Base-by-base conservation (phyloP, 2,329 filamentous ascomycete genomes). In the Sphaerulina musiva region DNA sequence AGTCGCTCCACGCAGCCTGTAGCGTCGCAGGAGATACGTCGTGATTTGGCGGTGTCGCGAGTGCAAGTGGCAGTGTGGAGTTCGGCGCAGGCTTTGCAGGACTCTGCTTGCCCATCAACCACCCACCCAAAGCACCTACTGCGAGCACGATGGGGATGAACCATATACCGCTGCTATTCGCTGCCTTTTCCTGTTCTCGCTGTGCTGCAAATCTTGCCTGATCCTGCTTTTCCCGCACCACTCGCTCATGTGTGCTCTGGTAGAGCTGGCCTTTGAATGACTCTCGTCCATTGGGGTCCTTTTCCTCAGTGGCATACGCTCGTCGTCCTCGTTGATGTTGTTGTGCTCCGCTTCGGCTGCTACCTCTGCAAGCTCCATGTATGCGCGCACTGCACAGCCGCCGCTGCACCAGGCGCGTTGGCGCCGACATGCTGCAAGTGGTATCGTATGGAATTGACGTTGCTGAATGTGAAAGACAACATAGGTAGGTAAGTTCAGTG, bases 1-100 rank as follows among this genome's bases (percentile, higher is more conserved):
- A 80, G 60, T 85, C 82, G 2, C 76, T 72, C 82, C 82, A 85
- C 26, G 82, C 82, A 8, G 82, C 81, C 66, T 85, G 80, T 53
- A 85, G 72, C 53, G 79, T 84, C 14, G 77, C 74, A 14, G 73
- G 72, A 9, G 79, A 76, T 38, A 77, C 75, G 62, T 85, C 77
- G 62, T 83, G 81, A 58, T 76, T 68, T 6, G 78, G 78, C 9
- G 75, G 68, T 9, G 70, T 69, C 46, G 76, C 67, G 45, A 72
- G 70, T 9, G 70, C 65, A 32, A 85, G 74, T n/a, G 79, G 72
- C 1, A 74, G 73, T 11, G 81, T 85, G n/a, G 82, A 85, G 2
- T 70, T 68, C 2, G 78, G 72, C 14, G 75, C 69, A 34, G 72
- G 69, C 31, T 64, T 57, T 8, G 72, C 70, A 8, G 77, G 77